Evolutionary conservation across 2,329 filamentous ascomycete species (phyloP).

Genomic region (Botryosphaeria dothidea): DNA sequence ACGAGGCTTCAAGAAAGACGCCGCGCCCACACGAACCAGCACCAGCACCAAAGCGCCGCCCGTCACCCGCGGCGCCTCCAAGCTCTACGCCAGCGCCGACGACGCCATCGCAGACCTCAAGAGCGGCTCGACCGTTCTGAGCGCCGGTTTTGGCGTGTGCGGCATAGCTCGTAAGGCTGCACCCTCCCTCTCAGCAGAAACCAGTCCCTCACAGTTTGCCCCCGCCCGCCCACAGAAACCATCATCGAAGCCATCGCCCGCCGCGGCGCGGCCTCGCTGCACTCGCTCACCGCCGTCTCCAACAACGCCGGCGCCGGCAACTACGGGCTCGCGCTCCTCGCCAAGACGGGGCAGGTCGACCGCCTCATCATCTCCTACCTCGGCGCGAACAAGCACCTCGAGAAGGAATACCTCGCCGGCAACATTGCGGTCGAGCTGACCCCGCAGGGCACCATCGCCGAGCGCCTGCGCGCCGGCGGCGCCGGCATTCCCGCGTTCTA

Average conservation of each 20-base stretch:
- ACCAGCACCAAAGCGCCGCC: conserved; percentile 26
- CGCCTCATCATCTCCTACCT: conserved; percentile 96
- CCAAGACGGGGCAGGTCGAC: conserved; percentile 80
- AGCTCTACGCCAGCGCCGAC: conserved; percentile 52
- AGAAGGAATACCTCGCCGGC: conserved; percentile 84
- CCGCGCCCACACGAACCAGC: neutral
- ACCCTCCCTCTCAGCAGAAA: no score
- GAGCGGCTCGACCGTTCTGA: conserved; percentile 70
- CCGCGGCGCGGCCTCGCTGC: conserved; percentile 60
- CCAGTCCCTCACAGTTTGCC: no score
- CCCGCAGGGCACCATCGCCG: conserved; percentile 87
- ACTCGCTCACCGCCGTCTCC: conserved; percentile 80
- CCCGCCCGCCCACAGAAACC: conserved; percentile 50
- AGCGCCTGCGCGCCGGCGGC: conserved; percentile 83
- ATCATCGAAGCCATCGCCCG: conserved; percentile 16
- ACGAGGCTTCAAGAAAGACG: neutral
- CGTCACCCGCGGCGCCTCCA: conserved; percentile 38
- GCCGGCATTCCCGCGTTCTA: conserved; percentile 92
- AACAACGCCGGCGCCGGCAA: conserved; percentile 91
- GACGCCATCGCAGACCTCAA: conserved; percentile 70
- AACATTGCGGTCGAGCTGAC: conserved; percentile 89
- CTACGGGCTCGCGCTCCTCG: conserved; percentile 75
- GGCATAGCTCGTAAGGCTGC: conserved; percentile 57
- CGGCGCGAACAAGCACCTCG: conserved; percentile 91
- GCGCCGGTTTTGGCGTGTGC: conserved; percentile 80